phyloP scores from a whole-genome alignment of 73 alveolate species.

The Paramecium sonneborni region DNA sequence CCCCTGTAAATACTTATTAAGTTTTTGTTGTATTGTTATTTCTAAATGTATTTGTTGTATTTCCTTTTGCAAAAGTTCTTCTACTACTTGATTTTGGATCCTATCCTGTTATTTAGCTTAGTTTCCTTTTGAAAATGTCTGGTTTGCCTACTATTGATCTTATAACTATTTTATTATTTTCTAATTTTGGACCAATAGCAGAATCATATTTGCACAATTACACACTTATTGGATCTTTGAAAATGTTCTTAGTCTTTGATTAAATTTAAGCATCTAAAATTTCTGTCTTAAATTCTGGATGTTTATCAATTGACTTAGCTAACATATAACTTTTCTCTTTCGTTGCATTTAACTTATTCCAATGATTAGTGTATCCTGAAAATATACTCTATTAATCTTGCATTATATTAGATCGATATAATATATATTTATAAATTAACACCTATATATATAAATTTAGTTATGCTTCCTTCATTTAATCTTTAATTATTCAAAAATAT shows the following conservation, averaged over 20 bases:
- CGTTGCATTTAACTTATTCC: background rate
- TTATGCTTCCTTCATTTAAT: too few relatives aligned
- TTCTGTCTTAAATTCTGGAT: background rate
- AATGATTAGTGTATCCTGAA: background rate
- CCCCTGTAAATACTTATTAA: background rate
- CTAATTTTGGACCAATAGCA: background rate
- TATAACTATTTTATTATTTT: background rate
- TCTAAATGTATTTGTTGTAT: background rate
- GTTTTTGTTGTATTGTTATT: background rate
- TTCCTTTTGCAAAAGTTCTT: background rate
- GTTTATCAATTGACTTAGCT: background rate
- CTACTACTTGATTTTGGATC: background rate
- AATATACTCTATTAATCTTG: background rate
- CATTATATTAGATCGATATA: too few relatives aligned
- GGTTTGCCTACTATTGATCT: slow-evolving; percentile 46
- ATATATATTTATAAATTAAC: too few relatives aligned
- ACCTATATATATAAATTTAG: too few relatives aligned
- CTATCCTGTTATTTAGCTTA: background rate
- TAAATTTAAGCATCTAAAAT: background rate
- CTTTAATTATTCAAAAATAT: too few relatives aligned
- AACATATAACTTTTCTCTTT: background rate
- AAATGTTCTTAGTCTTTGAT: background rate
- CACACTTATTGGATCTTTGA: background rate
- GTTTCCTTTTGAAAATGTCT: slow-evolving; percentile 5
- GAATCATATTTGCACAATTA: slow-evolving; percentile 7